These are phyloP conservation scores for Ganoderma boninense DNA, from an alignment of 1,284 basidiomycete species.

Conservation along the genomic window DNA sequence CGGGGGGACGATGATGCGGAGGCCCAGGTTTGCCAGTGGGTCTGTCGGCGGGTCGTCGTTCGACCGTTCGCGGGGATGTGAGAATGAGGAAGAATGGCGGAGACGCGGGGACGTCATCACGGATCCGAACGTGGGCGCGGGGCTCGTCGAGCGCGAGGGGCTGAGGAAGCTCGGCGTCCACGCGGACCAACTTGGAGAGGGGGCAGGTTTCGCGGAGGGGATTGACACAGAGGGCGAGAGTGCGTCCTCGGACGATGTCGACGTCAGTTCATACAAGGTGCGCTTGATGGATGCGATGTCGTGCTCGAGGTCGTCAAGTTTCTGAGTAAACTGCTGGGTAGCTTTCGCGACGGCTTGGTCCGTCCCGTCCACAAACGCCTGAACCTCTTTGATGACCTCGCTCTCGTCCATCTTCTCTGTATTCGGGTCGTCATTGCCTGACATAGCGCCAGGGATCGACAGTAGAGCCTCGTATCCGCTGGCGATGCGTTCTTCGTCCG, in stretches of 20 bases:
- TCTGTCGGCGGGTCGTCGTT: constrained; percentile 37
- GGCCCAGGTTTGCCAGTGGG: constrained; percentile 58
- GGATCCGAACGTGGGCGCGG: constrained; percentile 67
- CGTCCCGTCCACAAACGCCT: constrained; percentile 66
- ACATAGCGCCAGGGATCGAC: constrained; percentile 61
- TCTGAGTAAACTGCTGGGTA: constrained; percentile 58
- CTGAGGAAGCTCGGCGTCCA: constrained; percentile 60
- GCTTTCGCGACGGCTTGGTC: constrained; percentile 60
- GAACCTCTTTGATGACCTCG: constrained; percentile 61
- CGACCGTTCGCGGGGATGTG: constrained; percentile 33
- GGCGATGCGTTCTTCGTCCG: constrained; percentile 78
- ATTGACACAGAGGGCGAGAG: constrained; percentile 20
- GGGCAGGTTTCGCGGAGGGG: constrained; percentile 24
- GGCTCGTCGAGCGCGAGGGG: constrained; percentile 50
- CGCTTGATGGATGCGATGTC: constrained; percentile 77
- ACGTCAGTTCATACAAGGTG: constrained; percentile 55
- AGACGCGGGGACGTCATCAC: constrained; percentile 71
- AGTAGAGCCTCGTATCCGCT: constrained; percentile 80
- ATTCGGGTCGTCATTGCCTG: constrained; percentile 31
- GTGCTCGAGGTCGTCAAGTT: constrained; percentile 81
- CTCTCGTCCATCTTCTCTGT: constrained; percentile 42
- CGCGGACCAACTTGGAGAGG: constrained; percentile 57
- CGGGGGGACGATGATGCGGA: constrained; percentile 65
- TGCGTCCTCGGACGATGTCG: constrained; percentile 31
- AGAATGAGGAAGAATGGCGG: constrained; percentile 55